Evolutionary conservation across 305 asterid species (phyloP), one percentile per base, ranked within the genome.

Genomic region (Fraxinus platypoda): DNA sequence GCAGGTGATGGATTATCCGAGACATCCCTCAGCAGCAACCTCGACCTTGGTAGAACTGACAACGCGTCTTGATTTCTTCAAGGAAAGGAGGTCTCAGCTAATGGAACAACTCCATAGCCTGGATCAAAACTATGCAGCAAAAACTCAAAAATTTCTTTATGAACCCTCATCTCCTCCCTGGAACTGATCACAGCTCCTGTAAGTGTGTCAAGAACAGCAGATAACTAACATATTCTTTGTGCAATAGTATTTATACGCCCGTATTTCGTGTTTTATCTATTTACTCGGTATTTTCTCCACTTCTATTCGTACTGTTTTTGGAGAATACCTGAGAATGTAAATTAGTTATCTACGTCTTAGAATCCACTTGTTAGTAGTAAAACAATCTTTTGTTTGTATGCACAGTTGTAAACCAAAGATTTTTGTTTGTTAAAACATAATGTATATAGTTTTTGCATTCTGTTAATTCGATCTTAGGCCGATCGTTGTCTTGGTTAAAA

Each of bases 31-130:
- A 28, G 87, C 91, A 77, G 93, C 97, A 33, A 90, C 99, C 34
- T 90, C 97, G 15, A 92, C 97, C 66, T 77, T 94, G 91, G 92
- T 95, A 57, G 99, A 95, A 84, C 59, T 95, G 86, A 95, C 98
- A 2, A 88, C 97, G 6, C 99, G 96, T 46, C 93, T 95, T 15
- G 99, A 93, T 85, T 95, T 94, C 90, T 95, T 95, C 88, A 93
- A 94, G 91, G 99, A 95, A 82, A 84, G 98, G 83, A 91, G 98
- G 82, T 94, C 99, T 21, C 99, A 95, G 87, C 86, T 95, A 86
- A 95, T 95, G 97, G 99, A 94, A 81, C 99, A 95, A 75, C 97
- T 95, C 80, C 97, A 95, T 84, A 91, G 77, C 88, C 89, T 95
- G 33, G 99, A 95, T 84, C 77, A 92, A 76, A 93, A 90, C 89